Evolutionary conservation across 2,329 filamentous ascomycete species (phyloP), one percentile per base, ranked within the genome.

Genomic region (Ophiostoma populinum): DNA sequence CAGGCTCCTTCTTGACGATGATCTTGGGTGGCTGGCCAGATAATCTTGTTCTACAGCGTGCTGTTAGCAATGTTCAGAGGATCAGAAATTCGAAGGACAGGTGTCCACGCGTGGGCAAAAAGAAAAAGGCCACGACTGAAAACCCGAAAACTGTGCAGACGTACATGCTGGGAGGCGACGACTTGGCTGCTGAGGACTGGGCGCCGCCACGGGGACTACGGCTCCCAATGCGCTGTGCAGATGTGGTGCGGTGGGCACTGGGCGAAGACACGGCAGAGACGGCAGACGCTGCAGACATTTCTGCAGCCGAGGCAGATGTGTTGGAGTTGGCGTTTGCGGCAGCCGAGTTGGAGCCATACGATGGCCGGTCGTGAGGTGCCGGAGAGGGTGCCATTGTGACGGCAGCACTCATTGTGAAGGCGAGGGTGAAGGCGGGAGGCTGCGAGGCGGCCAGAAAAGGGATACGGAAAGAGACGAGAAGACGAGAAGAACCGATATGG

Each of bases 1-100:
- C 72, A 22, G 86, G 86, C 56, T 98, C 90, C 58, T 94, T 94
- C 65, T 95, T 95, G 40, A 98, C 86, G 44, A 92, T 69, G 43
- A 94, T 92, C 59, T 82, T 86, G 26, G 81, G 80, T 19, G 57
- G 55, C 30, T 58, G 64, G 54, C 54, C 59, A 56, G n/a, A n/a
- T n/a, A n/a, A n/a, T n/a, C n/a, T n/a, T n/a, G n/a, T n/a, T n/a
- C n/a, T n/a, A 53, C 67, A 62, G 57, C 55, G 63, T 52, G 46
- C 63, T 63, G 10, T 28, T 25, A 12, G 15, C 11, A 6, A 24
- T 7, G 19, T 24, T n/a, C 12, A 25, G 5, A 13, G 24, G 4
- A n/a, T n/a, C n/a, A n/a, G n/a, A n/a, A n/a, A n/a, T n/a, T n/a
- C n/a, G n/a, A n/a, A n/a, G n/a, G n/a, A n/a, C n/a, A n/a, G n/a